Evolutionary conservation across 441 rosid genomes (phyloP), one percentile per base, ranked within the genome.

Genomic region (Brassica hybrid): DNA sequence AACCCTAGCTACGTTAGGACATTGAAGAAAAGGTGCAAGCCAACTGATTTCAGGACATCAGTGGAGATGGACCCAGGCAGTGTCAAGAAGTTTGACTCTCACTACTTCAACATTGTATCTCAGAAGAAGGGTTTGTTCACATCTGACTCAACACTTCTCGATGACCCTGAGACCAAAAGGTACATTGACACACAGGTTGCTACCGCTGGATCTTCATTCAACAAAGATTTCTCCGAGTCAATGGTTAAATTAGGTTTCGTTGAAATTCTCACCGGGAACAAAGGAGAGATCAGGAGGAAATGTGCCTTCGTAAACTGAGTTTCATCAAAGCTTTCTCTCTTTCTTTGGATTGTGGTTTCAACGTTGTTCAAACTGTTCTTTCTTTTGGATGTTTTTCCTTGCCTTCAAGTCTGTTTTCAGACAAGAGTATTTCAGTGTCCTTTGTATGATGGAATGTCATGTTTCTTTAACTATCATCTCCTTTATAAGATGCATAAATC

Each of bases 1-100:
- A 86, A 90, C 65, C 82, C 84, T 0, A 79, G 79, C 61, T 88
- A 90, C 23, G 76, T 81, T 0, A 73, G 74, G 27, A 2, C 38
- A 50, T 52, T 87, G 79, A 88, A 84, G 85, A 72, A 41, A 48
- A 84, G 65, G 38, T 88, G 93, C 78, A 83, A 76, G 63, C 85
- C 85, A 0, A 79, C 70, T 34, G 86, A 83, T 76, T 7, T 19
- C n/a, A 85, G 19, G n/a, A 73, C 84, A 0, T 0, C 74, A 1
- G 76, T 79, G 2, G 86, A 81, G 21, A 87, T 90, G 95, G 93
- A 88, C 48, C 95, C 91, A 2, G 88, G 89, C 3, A 90, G 89
- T 80, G 74, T 57, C 81, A 83, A 71, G 67, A 72, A 74, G 11
- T 88, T 90, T 9, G 91, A 90, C 36, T 73, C 77, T 48, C 78